Base-by-base conservation (phyloP, 768 basidiomycete genomes). In the Podaxis sp. region DNA sequence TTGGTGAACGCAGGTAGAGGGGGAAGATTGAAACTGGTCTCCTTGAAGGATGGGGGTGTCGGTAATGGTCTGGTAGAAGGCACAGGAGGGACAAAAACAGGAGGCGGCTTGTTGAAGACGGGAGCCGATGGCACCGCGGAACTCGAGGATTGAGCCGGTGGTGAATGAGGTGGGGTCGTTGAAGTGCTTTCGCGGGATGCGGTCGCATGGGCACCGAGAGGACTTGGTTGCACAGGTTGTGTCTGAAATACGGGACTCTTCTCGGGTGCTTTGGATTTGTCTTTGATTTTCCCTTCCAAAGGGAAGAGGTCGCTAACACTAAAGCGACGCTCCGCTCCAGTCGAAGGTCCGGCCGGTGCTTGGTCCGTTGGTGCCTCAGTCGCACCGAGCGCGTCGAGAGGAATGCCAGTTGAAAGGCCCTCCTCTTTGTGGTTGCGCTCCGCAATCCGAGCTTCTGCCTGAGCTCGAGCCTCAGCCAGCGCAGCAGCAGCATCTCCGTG, bases 381-480 rank as follows among this genome's bases (percentile, higher is more conserved):
- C 6, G 29, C 37, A 33, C 2, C 33, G n/a, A 29, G 27, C 29
- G 8, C 53, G 17, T 15, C 33, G 22, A 25, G n/a, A 49, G 54
- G 24, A 12, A 33, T 25, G 19, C 6, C 71, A 29, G 70, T 17
- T 17, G 17, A 72, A 63, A 70, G 69, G 53, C 78, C 74, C 33
- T 78, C 77, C 50, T 83, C 78, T 61, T 80, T 75, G 63, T 81
- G 79, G 68, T 87, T 82, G 61, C 89, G 76, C 70, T 91, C 83
- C 1, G 85, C 88, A 24, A 93, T 79, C 61, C 83, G 80, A 4
- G 85, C 89, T 71, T 92, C 88, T 7, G 90, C 89, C 46, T 82
- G 81, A 63, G 87, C 75, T 74, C 84, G 71, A 70, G 83, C 90
- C 73, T 90, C 87, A 11, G 88, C 89, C 8, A 91, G 79, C 22